Evolutionary conservation across 2,329 filamentous ascomycete genomes (phyloP).

Genomic region (Colletotrichum costaricense): DNA sequence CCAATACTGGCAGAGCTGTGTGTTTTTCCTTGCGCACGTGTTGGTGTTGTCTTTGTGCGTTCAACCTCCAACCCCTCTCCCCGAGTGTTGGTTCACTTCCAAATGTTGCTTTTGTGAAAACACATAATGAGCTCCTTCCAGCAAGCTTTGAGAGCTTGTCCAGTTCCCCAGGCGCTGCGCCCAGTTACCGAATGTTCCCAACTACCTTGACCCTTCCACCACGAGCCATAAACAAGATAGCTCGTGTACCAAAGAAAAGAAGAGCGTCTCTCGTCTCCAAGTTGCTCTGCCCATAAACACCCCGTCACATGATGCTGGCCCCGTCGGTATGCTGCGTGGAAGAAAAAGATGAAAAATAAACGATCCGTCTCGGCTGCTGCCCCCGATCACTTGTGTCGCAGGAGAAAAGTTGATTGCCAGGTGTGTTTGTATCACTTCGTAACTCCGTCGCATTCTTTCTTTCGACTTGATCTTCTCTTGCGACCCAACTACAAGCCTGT

Average conservation of each 20-base stretch:
- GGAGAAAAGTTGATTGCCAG: constrained; percentile 2
- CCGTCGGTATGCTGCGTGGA: constrained; percentile 19
- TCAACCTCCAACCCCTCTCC: background rate
- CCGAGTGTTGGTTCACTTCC: background rate
- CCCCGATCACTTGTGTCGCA: constrained; percentile 16
- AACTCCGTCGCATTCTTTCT: constrained; percentile 27
- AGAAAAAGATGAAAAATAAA: background rate
- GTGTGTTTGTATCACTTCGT: constrained; percentile 18
- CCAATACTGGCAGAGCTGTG: background rate
- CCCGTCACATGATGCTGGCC: constrained; percentile 20
- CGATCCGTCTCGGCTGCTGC: background rate
- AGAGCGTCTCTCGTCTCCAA: background rate
- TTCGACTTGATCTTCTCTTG: constrained; percentile 21
- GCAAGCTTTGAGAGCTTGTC: background rate
- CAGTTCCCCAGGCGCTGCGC: too few species aligned
- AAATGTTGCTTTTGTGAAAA: background rate
- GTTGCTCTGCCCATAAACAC: background rate
- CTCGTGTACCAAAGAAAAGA: background rate
- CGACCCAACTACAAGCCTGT: constrained; percentile 31
- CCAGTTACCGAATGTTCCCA: background rate
- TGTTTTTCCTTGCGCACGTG: background rate
- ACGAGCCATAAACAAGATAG: background rate
- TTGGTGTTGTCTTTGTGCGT: background rate
- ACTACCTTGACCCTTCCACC: background rate
- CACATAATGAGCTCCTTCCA: background rate